These are phyloP conservation scores for Daldinia loculata DNA, from an alignment of 495 filamentous ascomycete genomes.

Conservation along the genomic window DNA sequence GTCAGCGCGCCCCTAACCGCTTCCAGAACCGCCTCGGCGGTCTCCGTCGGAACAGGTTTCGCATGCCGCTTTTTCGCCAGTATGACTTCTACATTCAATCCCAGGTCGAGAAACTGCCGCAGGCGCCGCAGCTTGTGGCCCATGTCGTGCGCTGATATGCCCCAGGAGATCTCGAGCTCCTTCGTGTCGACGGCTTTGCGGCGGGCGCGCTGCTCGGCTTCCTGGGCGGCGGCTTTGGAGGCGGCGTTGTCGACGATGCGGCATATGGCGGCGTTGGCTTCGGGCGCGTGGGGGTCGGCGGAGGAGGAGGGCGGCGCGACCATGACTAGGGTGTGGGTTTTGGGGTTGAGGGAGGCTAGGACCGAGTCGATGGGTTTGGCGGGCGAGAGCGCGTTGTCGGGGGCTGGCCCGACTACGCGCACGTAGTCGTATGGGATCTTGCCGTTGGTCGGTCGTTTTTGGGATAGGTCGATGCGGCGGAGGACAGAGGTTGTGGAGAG, in stretches of 20 bases:
- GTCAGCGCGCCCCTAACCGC: slow-evolving; percentile 43
- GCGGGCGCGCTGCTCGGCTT: slow-evolving; percentile 15
- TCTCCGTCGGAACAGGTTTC: slow-evolving; percentile 45
- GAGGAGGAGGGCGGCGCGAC: slow-evolving; percentile 51
- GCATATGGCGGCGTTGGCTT: slow-evolving; percentile 63
- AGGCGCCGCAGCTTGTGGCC: slow-evolving; percentile 67
- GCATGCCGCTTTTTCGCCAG: slow-evolving; percentile 56
- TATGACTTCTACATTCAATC: slow-evolving; percentile 68
- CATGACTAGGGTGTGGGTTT: slow-evolving; percentile 65
- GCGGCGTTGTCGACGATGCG: slow-evolving; percentile 65
- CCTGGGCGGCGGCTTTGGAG: slow-evolving; percentile 27
- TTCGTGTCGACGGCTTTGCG: slow-evolving; percentile 55
- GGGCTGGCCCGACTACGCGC: slow-evolving; percentile 61
- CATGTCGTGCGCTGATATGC: slow-evolving; percentile 74
- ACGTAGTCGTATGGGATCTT: slow-evolving; percentile 64
- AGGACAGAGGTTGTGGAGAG: slow-evolving; percentile 32
- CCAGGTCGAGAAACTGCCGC: slow-evolving; percentile 68
- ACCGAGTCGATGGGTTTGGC: slow-evolving; percentile 54
- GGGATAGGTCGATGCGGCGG: slow-evolving; percentile 13
- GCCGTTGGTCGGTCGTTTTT: slow-evolving; percentile 54
- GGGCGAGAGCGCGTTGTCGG: slow-evolving; percentile 52
- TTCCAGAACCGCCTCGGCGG: slow-evolving; percentile 48
- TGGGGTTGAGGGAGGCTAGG: slow-evolving; percentile 59
- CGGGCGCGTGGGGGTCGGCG: not conserved
- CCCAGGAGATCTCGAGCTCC: slow-evolving; percentile 86